Conservation (phyloP, 768 basidiomycete genomes). For the Filobasidium floriforme region DNA sequence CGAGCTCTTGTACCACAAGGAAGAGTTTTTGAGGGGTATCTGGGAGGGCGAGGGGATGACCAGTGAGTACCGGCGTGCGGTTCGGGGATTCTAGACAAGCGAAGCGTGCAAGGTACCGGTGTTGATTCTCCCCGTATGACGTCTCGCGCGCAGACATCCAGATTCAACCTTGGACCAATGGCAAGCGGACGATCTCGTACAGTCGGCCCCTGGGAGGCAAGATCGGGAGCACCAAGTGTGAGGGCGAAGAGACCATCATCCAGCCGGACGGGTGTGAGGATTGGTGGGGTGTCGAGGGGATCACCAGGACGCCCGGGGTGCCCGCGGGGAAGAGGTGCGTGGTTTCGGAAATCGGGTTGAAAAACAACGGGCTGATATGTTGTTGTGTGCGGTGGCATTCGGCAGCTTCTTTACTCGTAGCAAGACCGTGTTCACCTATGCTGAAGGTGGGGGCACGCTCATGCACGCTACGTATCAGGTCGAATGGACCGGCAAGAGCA, state of each 20-base stretch:
- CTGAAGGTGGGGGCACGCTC: constrained; percentile 23
- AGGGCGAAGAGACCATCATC: constrained; percentile 25
- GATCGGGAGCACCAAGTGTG: constrained; percentile 25
- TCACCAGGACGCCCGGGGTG: constrained; percentile 28
- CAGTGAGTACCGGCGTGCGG: constrained; percentile 22
- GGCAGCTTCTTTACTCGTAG: constrained; percentile 23
- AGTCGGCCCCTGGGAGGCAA: constrained; percentile 26
- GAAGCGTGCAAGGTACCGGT: no score
- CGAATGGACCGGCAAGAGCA: constrained; percentile 24
- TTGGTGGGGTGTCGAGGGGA: constrained; percentile 26
- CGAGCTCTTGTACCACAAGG: constrained; percentile 27
- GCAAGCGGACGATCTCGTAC: constrained; percentile 21
- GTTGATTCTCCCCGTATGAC: no score
- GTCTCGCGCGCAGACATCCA: constrained; percentile 22
- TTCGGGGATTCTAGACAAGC: no score
- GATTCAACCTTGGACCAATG: constrained; percentile 19
- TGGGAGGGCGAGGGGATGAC: constrained; percentile 28
- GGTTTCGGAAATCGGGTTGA: no score
- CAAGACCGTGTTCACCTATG: constrained; percentile 27
- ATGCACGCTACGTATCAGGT: constrained; percentile 28
- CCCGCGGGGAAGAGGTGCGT: constrained; percentile 26
- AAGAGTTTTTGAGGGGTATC: constrained; percentile 21
- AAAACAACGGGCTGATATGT: no score
- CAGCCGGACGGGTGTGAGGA: constrained; percentile 25
- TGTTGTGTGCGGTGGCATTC: no score